phyloP scores from a whole-genome alignment of 139 green algal genomes.

The Choricystis sp. region DNA sequence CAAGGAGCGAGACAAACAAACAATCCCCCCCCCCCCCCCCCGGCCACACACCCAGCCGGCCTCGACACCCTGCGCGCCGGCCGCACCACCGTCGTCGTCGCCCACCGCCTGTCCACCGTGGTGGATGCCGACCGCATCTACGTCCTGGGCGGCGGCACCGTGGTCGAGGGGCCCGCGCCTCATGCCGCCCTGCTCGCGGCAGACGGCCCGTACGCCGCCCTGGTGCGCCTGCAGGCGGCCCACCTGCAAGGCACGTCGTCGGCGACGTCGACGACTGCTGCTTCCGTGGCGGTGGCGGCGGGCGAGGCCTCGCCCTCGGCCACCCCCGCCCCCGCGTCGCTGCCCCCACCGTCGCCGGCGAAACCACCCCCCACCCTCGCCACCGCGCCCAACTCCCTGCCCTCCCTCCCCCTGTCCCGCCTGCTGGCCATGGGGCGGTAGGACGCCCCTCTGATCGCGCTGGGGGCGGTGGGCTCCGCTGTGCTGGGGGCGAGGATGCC shows the following conservation, averaged over 20 bases:
- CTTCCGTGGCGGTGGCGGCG: too few relatives aligned
- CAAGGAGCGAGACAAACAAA: too few relatives aligned
- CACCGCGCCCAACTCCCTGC: too few relatives aligned
- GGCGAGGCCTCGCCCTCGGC: slow-evolving; percentile 38
- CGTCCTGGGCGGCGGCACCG: slow-evolving; percentile 23
- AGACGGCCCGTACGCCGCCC: not conserved
- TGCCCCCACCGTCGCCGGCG: slow-evolving; percentile 50
- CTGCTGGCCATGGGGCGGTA: not conserved
- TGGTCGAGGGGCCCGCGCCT: slow-evolving; percentile 25
- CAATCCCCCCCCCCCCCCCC: too few relatives aligned
- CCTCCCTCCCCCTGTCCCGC: too few relatives aligned
- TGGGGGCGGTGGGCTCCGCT: slow-evolving; percentile 2
- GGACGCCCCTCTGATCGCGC: not conserved
- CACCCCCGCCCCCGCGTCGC: slow-evolving; percentile 32
- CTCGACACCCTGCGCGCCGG: slow-evolving; percentile 32
- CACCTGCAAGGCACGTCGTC: too few relatives aligned
- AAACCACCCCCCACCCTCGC: too few relatives aligned
- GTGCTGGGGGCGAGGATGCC: slow-evolving; percentile 43
- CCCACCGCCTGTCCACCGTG: slow-evolving; percentile 45
- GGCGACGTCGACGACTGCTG: too few relatives aligned
- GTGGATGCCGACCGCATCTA: slow-evolving; percentile 34
- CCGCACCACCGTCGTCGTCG: slow-evolving; percentile 39
- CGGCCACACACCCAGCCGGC: too few relatives aligned
- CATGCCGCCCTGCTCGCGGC: not conserved
- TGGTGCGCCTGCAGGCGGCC: slow-evolving; percentile 12